phyloP scores from a whole-genome alignment of 2,329 filamentous ascomycete genomes.

The Verticillium zaregamsianum region DNA sequence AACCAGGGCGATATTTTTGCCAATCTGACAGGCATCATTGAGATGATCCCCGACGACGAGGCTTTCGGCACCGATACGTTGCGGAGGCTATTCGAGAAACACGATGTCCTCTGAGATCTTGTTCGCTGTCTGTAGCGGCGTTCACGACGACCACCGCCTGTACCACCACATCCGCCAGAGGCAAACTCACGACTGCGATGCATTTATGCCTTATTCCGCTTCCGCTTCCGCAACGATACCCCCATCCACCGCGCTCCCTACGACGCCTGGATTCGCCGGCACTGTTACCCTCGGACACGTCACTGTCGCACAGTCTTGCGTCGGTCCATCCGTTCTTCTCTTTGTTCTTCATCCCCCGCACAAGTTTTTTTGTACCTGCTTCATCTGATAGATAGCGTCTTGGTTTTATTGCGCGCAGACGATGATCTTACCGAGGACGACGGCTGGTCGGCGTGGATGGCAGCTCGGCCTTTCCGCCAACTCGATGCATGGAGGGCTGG shows the following conservation, averaged over 20 bases:
- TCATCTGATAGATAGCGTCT: neutral
- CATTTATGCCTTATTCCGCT: neutral
- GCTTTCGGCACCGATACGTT: conserved; percentile 52
- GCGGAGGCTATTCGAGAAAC: conserved; percentile 46
- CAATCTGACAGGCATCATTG: conserved; percentile 80
- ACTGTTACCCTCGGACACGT: neutral
- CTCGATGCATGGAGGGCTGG: neutral
- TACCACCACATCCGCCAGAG: neutral
- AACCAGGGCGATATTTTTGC: conserved; percentile 85
- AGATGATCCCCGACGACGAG: conserved; percentile 73
- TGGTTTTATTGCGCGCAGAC: neutral
- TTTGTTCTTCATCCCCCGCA: neutral
- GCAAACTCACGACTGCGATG: neutral
- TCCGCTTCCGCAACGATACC: conserved; percentile 13
- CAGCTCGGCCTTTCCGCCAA: neutral
- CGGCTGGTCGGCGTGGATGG: neutral
- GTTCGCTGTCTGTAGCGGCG: conserved; percentile 1
- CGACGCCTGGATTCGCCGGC: neutral
- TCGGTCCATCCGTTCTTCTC: conserved; percentile 1
- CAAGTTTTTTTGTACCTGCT: neutral
- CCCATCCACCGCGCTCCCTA: neutral
- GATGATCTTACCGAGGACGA: neutral
- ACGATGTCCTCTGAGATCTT: conserved; percentile 44
- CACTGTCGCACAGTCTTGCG: neutral
- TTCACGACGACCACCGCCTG: neutral